Percentiles rank a stretch among this genome's conserved stretches.
Evolutionary conservation across 192 early-diverging fungal genomes (phyloP).

Genomic region (Paraglomus occultum): DNA sequence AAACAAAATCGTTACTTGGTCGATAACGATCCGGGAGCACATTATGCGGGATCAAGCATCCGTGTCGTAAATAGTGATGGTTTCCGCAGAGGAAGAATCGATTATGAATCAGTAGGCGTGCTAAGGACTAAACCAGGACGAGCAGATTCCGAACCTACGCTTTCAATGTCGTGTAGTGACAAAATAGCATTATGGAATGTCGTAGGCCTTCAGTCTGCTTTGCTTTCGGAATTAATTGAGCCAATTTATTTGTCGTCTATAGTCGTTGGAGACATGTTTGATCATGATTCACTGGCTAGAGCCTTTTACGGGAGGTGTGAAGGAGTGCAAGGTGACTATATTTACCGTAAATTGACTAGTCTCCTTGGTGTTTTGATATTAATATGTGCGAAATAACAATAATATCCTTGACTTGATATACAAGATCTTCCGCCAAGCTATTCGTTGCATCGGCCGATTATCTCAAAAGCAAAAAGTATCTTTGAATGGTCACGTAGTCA

Average conservation of each 20-base stretch:
- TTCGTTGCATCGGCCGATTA: background rate
- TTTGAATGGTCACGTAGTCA: constrained; percentile 15
- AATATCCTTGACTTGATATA: background rate
- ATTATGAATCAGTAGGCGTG: constrained; percentile 55
- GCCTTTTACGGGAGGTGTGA: constrained; percentile 61
- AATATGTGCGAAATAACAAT: background rate
- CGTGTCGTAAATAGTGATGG: constrained; percentile 8
- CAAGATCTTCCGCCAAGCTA: constrained; percentile 6
- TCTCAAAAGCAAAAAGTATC: background rate
- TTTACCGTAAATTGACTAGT: background rate
- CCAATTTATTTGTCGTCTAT: constrained; percentile 72
- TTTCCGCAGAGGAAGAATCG: constrained; percentile 61
- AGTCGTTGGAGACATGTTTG: constrained; percentile 68
- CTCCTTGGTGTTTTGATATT: background rate
- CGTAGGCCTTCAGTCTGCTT: constrained; percentile 71
- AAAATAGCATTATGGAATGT: constrained; percentile 89
- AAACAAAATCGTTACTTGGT: background rate
- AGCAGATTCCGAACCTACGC: constrained; percentile 66
- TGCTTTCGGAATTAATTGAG: constrained; percentile 58
- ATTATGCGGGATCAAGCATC: background rate
- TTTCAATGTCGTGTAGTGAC: constrained; percentile 85
- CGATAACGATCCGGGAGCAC: background rate
- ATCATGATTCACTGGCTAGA: constrained; percentile 54
- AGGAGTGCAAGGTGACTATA: background rate
- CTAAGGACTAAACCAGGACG: constrained; percentile 77